These are phyloP conservation scores for Aquilaria agallochum DNA, from an alignment of 441 rosid genomes.

Conservation along the genomic window DNA sequence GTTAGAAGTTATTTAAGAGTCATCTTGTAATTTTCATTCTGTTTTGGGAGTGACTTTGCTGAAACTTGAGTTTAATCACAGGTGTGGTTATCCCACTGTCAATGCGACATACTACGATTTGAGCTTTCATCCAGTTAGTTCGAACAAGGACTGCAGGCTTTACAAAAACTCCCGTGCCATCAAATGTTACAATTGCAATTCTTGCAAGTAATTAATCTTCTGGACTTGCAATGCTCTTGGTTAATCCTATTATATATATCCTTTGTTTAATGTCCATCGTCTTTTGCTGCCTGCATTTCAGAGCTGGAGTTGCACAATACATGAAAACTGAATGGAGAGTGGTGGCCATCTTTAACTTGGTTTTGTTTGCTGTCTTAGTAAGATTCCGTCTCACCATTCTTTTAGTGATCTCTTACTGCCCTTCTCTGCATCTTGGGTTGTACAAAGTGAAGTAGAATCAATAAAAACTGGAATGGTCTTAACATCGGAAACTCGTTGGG, in stretches of 20 bases:
- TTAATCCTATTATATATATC: neutral
- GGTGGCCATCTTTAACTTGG: constrained; percentile 75
- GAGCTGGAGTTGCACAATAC: constrained; percentile 97
- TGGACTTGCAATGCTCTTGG: neutral
- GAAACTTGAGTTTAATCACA: constrained; percentile 19
- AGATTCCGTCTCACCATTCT: constrained; percentile 18
- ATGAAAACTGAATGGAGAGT: constrained; percentile 91
- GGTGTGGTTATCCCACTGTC: constrained; percentile 82
- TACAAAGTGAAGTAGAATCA: too few relatives aligned
- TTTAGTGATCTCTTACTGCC: neutral
- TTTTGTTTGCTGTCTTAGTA: constrained; percentile 74
- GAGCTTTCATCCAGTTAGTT: constrained; percentile 82
- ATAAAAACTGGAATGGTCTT: too few relatives aligned
- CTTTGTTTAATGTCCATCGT: neutral
- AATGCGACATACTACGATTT: constrained; percentile 77
- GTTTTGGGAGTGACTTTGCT: neutral
- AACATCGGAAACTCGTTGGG: too few relatives aligned
- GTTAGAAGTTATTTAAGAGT: too few relatives aligned
- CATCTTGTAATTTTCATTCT: neutral
- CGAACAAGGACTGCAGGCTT: constrained; percentile 75
- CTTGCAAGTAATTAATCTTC: constrained; percentile 70
- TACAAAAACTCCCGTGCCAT: constrained; percentile 59
- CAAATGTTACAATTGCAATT: constrained; percentile 89
- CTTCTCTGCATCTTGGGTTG: too few relatives aligned
- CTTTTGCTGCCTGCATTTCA: constrained; percentile 15